A percentile compares a stretch with the other conserved stretches of the same genome.
These are phyloP conservation scores for Neurospora tetraspora DNA, from an alignment of 495 filamentous ascomycete genomes.

Conservation along the genomic window DNA sequence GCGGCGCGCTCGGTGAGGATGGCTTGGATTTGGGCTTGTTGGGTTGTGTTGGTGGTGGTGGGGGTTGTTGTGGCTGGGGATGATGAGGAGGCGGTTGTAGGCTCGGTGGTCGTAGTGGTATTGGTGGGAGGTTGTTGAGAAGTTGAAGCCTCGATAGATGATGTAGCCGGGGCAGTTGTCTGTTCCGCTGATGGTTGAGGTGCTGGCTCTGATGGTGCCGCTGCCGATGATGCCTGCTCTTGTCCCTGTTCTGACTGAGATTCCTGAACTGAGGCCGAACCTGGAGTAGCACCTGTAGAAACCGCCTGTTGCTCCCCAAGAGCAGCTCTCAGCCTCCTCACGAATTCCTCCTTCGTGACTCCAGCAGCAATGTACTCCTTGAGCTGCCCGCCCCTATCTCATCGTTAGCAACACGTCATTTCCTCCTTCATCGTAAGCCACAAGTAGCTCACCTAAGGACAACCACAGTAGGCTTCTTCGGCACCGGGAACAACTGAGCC, in stretches of 20 bases:
- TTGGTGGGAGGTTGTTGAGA: not conserved
- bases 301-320: constrained; percentile 13
- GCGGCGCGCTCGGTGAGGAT: constrained; percentile 20
- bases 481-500: constrained; percentile 66
- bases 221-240: not conserved
- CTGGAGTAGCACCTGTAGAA: not conserved
- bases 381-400: constrained; percentile 45
- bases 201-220: not conserved
- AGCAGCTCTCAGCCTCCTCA: constrained; percentile 34
- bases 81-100: not conserved
- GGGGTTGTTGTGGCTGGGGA: not conserved
- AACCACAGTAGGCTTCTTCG: constrained; percentile 62
- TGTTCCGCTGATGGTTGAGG: not conserved
- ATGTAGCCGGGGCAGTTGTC: not conserved
- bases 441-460: constrained; percentile 53
- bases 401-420: not conserved
- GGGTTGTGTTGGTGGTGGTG: not conserved
- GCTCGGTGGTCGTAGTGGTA: not conserved
- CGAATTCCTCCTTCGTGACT: constrained; percentile 47
- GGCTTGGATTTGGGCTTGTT: constrained; percentile 10
- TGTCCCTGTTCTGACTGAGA: not conserved
- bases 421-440: not conserved
- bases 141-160: not conserved
- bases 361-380: constrained; percentile 56
- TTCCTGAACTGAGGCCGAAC: not conserved